phyloP scores from a whole-genome alignment of 257 asterid species.

The Solanum chmielewskii region DNA sequence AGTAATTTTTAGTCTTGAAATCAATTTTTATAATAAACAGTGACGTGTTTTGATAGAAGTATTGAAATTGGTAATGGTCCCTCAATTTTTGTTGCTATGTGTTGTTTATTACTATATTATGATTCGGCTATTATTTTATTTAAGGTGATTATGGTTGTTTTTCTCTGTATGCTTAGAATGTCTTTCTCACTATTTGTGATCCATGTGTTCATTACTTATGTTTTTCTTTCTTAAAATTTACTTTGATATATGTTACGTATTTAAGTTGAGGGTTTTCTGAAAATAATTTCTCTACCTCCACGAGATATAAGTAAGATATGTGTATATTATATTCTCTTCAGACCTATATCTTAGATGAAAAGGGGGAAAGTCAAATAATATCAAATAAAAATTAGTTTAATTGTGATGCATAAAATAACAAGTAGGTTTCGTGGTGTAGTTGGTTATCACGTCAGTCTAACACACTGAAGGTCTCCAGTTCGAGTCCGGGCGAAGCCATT shows the following conservation, averaged over 20 bases:
- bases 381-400: too few species aligned
- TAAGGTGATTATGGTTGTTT: neutral
- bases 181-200: too few species aligned
- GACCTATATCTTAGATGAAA: neutral
- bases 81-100: too few species aligned
- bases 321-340: neutral
- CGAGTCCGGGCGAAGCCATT: slow-evolving; percentile 58
- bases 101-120: neutral
- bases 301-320: too few species aligned
- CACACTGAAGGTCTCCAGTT: slow-evolving; percentile 90
- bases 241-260: neutral
- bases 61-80: neutral
- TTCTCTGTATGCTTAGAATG: neutral
- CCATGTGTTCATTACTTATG: neutral
- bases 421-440: slow-evolving; percentile 67
- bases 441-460: slow-evolving; percentile 86
- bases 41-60: neutral
- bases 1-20: neutral
- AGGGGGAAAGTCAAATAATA: neutral
- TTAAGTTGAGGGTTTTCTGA: neutral
- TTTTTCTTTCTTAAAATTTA: neutral
- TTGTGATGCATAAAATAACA: neutral
- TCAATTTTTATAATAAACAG: neutral
- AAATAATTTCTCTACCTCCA: too few species aligned
- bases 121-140: neutral